These are phyloP conservation scores for Rhizopogon roseolus DNA, from an alignment of 768 basidiomycete genomes.

Conservation along the genomic window DNA sequence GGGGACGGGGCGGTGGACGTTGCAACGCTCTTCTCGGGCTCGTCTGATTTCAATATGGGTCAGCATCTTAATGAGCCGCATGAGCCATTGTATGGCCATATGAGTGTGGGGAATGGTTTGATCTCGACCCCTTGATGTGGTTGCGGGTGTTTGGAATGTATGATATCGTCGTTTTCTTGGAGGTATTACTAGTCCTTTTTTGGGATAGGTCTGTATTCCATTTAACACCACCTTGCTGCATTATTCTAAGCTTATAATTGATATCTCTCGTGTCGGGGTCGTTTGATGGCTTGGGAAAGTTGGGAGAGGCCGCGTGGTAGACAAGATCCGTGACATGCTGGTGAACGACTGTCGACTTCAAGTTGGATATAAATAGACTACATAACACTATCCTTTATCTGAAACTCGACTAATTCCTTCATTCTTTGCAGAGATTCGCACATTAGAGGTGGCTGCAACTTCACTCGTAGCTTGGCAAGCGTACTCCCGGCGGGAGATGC, in stretches of 20 bases:
- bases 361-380: too few relatives aligned
- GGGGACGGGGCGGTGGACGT: constrained; percentile 42
- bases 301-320: too few relatives aligned
- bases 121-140: constrained; percentile 22
- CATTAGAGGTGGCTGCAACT: background rate
- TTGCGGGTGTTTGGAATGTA: background rate
- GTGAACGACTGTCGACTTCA: too few relatives aligned
- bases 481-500: too few relatives aligned
- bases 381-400: too few relatives aligned
- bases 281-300: background rate
- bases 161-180: constrained; percentile 3
- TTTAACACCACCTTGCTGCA: background rate
- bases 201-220: background rate
- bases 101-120: constrained; percentile 13
- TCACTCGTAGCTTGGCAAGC: too few relatives aligned
- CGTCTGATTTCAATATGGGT: constrained; percentile 25
- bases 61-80: constrained; percentile 18
- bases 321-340: too few relatives aligned
- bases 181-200: constrained; percentile 11
- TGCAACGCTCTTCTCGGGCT: constrained; percentile 22
- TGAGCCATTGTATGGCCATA: constrained; percentile 24
- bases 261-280: background rate
- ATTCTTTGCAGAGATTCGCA: too few relatives aligned
- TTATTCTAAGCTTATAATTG: background rate
- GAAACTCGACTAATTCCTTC: too few relatives aligned